Conservation (phyloP, 352 stramenopile species). For the Elongisporangium undulatum region DNA sequence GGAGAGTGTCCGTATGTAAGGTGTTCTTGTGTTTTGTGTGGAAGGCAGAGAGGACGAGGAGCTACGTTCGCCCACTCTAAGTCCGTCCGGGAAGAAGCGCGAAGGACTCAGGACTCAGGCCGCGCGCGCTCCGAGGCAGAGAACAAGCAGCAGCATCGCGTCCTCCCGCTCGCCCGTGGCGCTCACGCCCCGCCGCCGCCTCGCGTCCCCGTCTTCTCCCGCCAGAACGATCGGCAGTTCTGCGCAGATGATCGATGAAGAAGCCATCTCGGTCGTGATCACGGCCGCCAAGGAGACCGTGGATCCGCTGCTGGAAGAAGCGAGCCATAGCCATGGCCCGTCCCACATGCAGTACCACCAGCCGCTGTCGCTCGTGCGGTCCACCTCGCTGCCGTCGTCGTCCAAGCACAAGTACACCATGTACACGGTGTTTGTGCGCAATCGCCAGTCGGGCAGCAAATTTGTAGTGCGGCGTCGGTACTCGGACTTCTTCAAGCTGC, state of each 20-base stretch:
- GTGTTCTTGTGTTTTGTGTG: neutral
- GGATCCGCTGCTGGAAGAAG: slow-evolving; percentile 10
- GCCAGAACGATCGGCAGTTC: neutral
- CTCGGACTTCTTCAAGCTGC: slow-evolving; percentile 83
- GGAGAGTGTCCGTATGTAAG: neutral
- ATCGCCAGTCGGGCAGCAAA: slow-evolving; percentile 63
- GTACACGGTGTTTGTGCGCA: slow-evolving; percentile 83
- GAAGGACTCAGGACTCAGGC: neutral
- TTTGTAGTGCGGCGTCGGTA: slow-evolving; percentile 77
- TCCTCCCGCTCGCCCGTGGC: neutral
- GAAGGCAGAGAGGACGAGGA: neutral
- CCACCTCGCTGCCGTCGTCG: slow-evolving; percentile 7
- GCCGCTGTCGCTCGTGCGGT: neutral
- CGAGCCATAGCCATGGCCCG: neutral
- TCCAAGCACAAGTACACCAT: slow-evolving; percentile 67
- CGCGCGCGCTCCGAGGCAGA: neutral
- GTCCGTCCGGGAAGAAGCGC: neutral
- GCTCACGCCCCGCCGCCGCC: too few relatives aligned
- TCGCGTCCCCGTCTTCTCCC: neutral
- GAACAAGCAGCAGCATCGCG: neutral
- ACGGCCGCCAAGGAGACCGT: slow-evolving; percentile 58
- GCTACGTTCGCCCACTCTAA: neutral
- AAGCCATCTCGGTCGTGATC: slow-evolving; percentile 60
- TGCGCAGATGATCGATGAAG: slow-evolving; percentile 48
- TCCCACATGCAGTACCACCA: neutral